These are phyloP conservation scores for Mycena floridula DNA, from an alignment of 768 basidiomycete species.

Conservation along the genomic window DNA sequence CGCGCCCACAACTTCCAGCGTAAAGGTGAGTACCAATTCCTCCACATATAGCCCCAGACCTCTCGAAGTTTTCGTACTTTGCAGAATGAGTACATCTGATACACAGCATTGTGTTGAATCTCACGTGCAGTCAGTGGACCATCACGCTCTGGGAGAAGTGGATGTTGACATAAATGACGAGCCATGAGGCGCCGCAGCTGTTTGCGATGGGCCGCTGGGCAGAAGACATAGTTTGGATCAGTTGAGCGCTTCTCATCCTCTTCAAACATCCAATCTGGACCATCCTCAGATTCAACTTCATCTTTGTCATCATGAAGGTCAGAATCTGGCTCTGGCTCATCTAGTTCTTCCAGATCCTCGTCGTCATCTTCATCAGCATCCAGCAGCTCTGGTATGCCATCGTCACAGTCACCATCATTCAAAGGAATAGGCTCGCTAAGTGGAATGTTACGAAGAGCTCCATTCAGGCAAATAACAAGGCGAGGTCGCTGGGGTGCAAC, in stretches of 20 bases:
- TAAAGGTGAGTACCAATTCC: slow-evolving; percentile 14
- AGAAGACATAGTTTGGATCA: slow-evolving; percentile 13
- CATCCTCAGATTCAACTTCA: slow-evolving; percentile 9
- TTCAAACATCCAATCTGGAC: slow-evolving; percentile 22
- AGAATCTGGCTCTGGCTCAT: slow-evolving; percentile 16
- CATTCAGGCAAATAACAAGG: background rate
- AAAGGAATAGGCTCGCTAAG: background rate
- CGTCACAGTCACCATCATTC: background rate
- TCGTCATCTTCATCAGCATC: background rate
- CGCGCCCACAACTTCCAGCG: slow-evolving; percentile 17
- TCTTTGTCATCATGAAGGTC: slow-evolving; percentile 10
- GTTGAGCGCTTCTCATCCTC: slow-evolving; percentile 12
- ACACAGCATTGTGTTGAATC: slow-evolving; percentile 13
- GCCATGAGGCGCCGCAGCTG: slow-evolving; percentile 15
- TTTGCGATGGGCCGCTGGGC: slow-evolving; percentile 18
- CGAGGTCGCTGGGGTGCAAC: background rate
- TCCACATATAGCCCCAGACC: slow-evolving; percentile 21
- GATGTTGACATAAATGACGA: slow-evolving; percentile 10
- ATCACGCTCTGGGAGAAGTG: slow-evolving; percentile 12
- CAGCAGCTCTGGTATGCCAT: too few species aligned
- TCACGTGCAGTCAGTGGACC: slow-evolving; percentile 3
- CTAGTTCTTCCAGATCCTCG: too few species aligned
- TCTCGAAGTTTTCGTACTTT: slow-evolving; percentile 11
- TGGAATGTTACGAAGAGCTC: background rate
- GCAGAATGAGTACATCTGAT: slow-evolving; percentile 17